Evolutionary conservation across 2,329 filamentous ascomycete species (phyloP).

Genomic region (Fusarium transvaalense): DNA sequence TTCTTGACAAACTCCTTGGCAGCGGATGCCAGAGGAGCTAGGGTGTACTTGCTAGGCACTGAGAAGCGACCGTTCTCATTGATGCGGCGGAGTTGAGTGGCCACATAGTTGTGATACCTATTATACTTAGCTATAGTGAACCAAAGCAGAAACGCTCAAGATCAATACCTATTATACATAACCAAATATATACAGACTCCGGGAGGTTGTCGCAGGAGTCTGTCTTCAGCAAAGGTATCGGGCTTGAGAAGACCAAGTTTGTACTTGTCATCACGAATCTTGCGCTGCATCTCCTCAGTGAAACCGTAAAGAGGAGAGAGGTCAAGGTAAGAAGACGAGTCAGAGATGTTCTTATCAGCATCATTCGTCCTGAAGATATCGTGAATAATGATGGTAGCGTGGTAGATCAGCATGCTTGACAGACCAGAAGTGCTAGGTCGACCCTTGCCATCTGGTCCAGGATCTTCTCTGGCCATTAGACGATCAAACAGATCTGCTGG

Average conservation of each 20-base stretch:
- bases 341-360: conserved; percentile 46
- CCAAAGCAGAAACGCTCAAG: too few species aligned
- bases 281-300: conserved; percentile 51
- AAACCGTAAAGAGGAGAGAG: conserved; percentile 60
- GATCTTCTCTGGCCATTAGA: conserved; percentile 43
- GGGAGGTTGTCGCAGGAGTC: conserved; percentile 73
- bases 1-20: conserved; percentile 5
- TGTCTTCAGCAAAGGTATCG: conserved; percentile 74
- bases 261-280: conserved; percentile 51
- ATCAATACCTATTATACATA: conserved; percentile 80
- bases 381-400: conserved; percentile 66
- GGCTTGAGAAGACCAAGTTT: conserved; percentile 59
- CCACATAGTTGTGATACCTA: conserved; percentile 84
- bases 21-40: not conserved
- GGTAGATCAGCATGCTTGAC: conserved; percentile 61
- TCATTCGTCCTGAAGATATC: conserved; percentile 60
- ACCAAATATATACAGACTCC: conserved; percentile 76
- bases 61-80: conserved; percentile 58
- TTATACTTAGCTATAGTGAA: too few species aligned
- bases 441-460: conserved; percentile 49
- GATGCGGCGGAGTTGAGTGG: conserved; percentile 71
- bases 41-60: conserved; percentile 31
- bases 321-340: conserved; percentile 62
- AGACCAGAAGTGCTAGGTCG: conserved; percentile 51
- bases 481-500: conserved; percentile 14